A percentile compares a stretch with the other conserved stretches of the same genome.
Evolutionary conservation across 2,329 filamentous ascomycete genomes (phyloP).

Genomic region (Paecilomyces sp.): DNA sequence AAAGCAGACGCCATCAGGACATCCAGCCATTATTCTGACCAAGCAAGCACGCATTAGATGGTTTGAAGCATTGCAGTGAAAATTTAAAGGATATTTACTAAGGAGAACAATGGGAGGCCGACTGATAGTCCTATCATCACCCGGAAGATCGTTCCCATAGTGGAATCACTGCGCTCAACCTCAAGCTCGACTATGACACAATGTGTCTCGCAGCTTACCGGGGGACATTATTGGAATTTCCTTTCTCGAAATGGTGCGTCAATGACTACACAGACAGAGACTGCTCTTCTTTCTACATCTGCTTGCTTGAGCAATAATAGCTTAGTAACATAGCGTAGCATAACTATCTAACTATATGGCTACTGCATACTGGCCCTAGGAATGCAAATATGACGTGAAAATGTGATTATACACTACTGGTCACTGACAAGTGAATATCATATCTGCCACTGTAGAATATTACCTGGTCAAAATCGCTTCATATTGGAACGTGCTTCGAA

Average conservation of each 20-base stretch:
- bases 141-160: not conserved
- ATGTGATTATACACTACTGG: not conserved
- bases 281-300: not conserved
- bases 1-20: not conserved
- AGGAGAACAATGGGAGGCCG: no score
- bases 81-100: no score
- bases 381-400: not conserved
- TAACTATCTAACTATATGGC: not conserved
- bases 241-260: not conserved
- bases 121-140: not conserved
- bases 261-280: not conserved
- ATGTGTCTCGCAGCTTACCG: not conserved
- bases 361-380: not conserved
- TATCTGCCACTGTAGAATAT: not conserved
- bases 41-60: no score
- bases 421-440: not conserved
- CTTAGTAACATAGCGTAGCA: not conserved
- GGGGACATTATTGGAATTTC: not conserved
- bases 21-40: no score
- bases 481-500: no score
- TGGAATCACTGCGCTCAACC: not conserved
- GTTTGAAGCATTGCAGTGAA: no score
- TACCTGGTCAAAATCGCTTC: no score
- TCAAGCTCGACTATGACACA: not conserved
- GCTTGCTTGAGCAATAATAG: not conserved